Conservation (phyloP, 257 asterid genomes). For the Solanum chilense region DNA sequence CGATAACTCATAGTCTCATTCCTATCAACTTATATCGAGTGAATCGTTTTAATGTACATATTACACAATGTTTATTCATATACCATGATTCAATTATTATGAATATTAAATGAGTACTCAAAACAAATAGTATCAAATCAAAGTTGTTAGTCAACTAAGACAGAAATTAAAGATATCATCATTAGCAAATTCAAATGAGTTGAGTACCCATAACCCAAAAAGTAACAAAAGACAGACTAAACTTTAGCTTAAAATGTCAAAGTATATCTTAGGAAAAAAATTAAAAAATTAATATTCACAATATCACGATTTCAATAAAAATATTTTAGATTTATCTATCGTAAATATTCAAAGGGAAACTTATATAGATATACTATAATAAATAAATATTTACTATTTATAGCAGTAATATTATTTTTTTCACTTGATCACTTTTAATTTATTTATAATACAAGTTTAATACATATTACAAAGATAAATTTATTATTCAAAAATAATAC, state of each 20-base stretch:
- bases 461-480: no score
- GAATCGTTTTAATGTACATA: neutral
- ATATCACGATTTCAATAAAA: accelerated
- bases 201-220: neutral
- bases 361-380: no score
- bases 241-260: neutral
- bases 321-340: no score
- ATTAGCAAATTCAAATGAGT: neutral
- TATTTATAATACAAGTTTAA: no score
- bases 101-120: accelerated
- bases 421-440: no score
- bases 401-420: no score
- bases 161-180: neutral
- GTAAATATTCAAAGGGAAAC: no score
- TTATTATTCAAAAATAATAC: no score
- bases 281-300: no score
- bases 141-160: neutral
- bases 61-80: neutral
- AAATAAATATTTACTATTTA: no score
- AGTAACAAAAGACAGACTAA: neutral
- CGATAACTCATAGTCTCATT: accelerated
- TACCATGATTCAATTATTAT: neutral
- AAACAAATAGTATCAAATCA: neutral
- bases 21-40: neutral
- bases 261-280: neutral